These are phyloP conservation scores for Spiromastix sp. DNA, from an alignment of 2,329 filamentous ascomycete genomes.

Conservation along the genomic window DNA sequence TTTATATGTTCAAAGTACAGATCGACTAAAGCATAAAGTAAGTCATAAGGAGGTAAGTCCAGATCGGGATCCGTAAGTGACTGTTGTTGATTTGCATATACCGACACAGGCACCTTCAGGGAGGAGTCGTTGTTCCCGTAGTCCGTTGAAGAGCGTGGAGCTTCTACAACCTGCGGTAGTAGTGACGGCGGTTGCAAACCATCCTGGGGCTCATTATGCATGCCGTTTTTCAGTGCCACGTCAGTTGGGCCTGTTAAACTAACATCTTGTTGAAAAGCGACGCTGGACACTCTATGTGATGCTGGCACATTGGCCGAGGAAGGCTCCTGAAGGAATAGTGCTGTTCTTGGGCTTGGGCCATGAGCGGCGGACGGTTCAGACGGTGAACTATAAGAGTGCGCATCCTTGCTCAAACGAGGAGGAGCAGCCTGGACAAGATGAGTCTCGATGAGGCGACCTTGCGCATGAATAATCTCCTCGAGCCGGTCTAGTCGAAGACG, in stretches of 20 bases:
- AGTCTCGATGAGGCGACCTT: slow-evolving; percentile 56
- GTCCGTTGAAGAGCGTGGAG: slow-evolving; percentile 18
- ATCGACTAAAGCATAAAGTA: slow-evolving; percentile 62
- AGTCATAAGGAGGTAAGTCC: slow-evolving; percentile 63
- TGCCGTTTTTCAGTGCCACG: slow-evolving; percentile 19
- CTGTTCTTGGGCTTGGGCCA: slow-evolving; percentile 48
- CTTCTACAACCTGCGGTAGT: slow-evolving; percentile 17
- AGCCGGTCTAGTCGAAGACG: slow-evolving; percentile 44
- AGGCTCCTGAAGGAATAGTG: slow-evolving; percentile 53
- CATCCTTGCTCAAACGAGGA: slow-evolving; percentile 5
- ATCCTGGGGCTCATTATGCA: slow-evolving; percentile 16
- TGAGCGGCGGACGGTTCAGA: slow-evolving; percentile 40
- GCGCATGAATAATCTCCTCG: slow-evolving; percentile 54
- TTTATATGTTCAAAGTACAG: slow-evolving; percentile 73
- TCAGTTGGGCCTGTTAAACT: slow-evolving; percentile 30
- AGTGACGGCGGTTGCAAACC: slow-evolving; percentile 14
- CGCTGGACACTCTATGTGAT: slow-evolving; percentile 33
- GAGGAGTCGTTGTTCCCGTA: slow-evolving; percentile 39
- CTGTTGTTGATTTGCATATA: slow-evolving; percentile 40
- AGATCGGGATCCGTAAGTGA: slow-evolving; percentile 44
- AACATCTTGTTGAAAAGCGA: slow-evolving; percentile 39
- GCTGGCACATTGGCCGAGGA: slow-evolving; percentile 37
- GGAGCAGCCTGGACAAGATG: slow-evolving; percentile 33
- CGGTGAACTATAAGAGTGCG: slow-evolving; percentile 35
- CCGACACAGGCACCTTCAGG: slow-evolving; percentile 49